Evolutionary conservation across 345 rosid species (phyloP).

Genomic region (Eucalyptus regnans): DNA sequence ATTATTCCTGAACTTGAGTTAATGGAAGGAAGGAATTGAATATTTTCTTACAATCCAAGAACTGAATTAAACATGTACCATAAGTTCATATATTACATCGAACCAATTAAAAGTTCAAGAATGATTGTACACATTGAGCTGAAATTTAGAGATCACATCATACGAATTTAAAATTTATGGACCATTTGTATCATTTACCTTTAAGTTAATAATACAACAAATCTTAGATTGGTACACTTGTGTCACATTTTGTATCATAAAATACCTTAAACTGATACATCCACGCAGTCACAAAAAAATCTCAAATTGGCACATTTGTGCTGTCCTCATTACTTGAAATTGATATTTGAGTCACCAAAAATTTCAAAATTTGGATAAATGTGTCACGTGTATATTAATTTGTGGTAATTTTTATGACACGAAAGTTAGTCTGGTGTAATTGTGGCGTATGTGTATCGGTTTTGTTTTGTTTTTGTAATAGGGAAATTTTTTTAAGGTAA

Average conservation of each 20-base stretch:
- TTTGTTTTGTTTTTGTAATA: background rate
- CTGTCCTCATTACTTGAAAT: rapidly evolving
- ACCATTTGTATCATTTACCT: too few species aligned
- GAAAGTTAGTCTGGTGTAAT: background rate
- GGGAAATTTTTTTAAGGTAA: background rate
- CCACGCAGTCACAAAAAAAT: rapidly evolving
- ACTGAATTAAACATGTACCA: background rate
- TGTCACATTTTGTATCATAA: background rate
- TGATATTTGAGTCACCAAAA: background rate
- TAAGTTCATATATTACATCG: rapidly evolving
- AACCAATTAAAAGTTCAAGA: rapidly evolving
- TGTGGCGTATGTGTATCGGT: background rate
- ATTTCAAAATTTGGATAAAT: background rate
- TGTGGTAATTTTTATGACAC: too few species aligned
- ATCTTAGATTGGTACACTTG: rapidly evolving
- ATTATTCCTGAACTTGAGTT: too few species aligned
- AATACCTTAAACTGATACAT: rapidly evolving
- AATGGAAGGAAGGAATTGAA: rapidly evolving
- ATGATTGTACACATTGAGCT: background rate
- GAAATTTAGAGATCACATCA: too few species aligned
- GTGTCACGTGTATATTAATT: rapidly evolving
- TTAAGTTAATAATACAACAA: background rate
- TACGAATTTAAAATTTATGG: too few species aligned
- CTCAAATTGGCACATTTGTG: rapidly evolving
- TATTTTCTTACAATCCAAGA: too few species aligned